These are phyloP conservation scores for Coniochaeta sp. DNA, from an alignment of 2,329 filamentous ascomycete genomes.

Conservation along the genomic window DNA sequence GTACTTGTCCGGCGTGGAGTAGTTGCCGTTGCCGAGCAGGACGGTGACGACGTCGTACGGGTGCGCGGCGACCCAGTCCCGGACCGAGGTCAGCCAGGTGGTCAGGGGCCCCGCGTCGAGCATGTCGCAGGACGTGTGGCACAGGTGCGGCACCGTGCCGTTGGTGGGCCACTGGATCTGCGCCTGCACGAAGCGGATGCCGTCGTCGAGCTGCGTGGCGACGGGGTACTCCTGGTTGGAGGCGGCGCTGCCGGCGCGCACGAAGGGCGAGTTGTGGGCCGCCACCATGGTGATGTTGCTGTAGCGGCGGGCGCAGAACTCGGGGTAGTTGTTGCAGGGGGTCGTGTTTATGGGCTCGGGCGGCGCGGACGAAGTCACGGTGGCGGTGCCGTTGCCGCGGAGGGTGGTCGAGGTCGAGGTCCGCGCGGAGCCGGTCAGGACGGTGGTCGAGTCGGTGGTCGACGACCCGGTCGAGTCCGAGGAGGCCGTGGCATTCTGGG, in stretches of 20 bases:
- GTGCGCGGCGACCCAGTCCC: conserved; percentile 64
- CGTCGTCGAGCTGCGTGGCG: conserved; percentile 68
- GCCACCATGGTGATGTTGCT: conserved; percentile 74
- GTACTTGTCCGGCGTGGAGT: conserved; percentile 57
- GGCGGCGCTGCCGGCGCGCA: conserved; percentile 60
- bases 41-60: conserved; percentile 87
- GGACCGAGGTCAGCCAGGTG: conserved; percentile 62
- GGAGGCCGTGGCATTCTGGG: conserved; percentile 22
- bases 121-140: conserved; percentile 77
- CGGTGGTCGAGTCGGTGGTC: conserved; percentile 24
- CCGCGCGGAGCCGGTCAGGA: conserved; percentile 38
- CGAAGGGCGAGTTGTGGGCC: conserved; percentile 78
- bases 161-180: conserved; percentile 54
- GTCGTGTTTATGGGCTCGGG: conserved; percentile 58
- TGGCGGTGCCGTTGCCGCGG: conserved; percentile 32
- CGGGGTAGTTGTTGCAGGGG: conserved; percentile 71
- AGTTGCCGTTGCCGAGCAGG: conserved; percentile 77
- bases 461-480: conserved; percentile 15
- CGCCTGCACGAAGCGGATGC: conserved; percentile 56
- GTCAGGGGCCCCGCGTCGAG: conserved; percentile 75
- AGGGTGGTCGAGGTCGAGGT: conserved; percentile 32
- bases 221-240: conserved; percentile 69
- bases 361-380: conserved; percentile 31
- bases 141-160: conserved; percentile 58
- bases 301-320: conserved; percentile 71